Percentiles rank a stretch among this genome's conserved stretches.
These are phyloP conservation scores for Zelonia costaricensis DNA, from an alignment of 208 protist species.

Conservation along the genomic window DNA sequence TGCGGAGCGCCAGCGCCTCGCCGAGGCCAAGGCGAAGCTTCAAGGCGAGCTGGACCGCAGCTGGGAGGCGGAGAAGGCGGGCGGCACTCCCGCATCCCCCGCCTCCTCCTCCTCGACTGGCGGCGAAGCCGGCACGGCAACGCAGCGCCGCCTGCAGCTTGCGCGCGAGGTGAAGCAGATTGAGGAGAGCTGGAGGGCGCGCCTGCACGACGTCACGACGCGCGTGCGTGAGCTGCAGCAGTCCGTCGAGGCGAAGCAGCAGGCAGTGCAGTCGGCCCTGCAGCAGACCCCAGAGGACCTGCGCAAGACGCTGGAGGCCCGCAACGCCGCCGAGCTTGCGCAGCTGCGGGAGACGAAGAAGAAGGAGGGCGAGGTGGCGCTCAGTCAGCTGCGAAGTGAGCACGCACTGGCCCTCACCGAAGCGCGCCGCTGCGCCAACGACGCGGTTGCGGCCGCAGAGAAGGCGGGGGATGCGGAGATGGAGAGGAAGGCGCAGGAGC, in stretches of 20 bases:
- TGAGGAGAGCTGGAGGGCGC: constrained; percentile 28
- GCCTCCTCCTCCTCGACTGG: neutral
- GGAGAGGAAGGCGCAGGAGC: constrained; percentile 14
- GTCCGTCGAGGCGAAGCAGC: constrained; percentile 24
- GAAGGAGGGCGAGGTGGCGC: constrained; percentile 17
- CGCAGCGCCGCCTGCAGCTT: constrained; percentile 17
- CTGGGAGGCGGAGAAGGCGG: constrained; percentile 20
- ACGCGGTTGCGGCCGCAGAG: constrained; percentile 10
- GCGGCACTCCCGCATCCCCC: neutral
- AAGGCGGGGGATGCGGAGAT: constrained; percentile 9
- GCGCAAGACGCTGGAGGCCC: constrained; percentile 21
- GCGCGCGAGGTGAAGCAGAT: constrained; percentile 38
- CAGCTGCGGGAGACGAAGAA: constrained; percentile 23
- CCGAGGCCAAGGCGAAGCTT: constrained; percentile 13
- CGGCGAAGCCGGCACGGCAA: neutral
- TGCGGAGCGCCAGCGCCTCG: constrained; percentile 25
- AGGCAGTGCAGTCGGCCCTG: constrained; percentile 13
- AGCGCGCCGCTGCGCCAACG: constrained; percentile 1
- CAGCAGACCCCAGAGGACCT: constrained; percentile 30
- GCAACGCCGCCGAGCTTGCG: constrained; percentile 22
- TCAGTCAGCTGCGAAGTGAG: constrained; percentile 14
- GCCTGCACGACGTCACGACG: constrained; percentile 27
- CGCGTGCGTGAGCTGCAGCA: constrained; percentile 25
- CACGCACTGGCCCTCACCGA: constrained; percentile 28
- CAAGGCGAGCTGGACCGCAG: constrained; percentile 29